Conservation (phyloP, 345 rosid genomes). For the Eucalyptus leucophloia region DNA sequence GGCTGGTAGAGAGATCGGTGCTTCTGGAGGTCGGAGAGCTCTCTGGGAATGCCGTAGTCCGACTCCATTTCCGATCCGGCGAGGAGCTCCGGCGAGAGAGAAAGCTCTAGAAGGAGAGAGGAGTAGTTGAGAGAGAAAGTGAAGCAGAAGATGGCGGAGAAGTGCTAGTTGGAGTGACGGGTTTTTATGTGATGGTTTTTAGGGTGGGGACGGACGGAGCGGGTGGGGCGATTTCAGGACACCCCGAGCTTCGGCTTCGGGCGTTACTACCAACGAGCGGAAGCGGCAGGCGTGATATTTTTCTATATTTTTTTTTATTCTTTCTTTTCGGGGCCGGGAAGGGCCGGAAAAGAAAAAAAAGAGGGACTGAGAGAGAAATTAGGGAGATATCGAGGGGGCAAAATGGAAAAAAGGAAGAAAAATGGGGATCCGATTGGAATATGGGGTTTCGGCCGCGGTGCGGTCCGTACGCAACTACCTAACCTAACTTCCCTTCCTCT, state of each 20-base stretch:
- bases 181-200: not conserved
- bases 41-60: slow-evolving; percentile 87
- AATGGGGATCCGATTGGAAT: not conserved
- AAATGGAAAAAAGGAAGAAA: not conserved
- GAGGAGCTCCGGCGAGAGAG: not conserved
- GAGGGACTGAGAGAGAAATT: not conserved
- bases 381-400: not conserved
- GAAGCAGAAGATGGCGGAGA: not conserved
- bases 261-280: not conserved
- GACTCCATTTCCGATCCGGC: slow-evolving; percentile 50
- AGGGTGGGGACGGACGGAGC: not conserved
- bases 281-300: not conserved
- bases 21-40: slow-evolving; percentile 86
- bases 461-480: not conserved
- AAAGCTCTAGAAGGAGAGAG: not conserved
- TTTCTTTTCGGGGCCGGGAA: not conserved
- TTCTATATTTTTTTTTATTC: not conserved
- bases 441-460: not conserved
- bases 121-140: not conserved
- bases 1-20: slow-evolving; percentile 76
- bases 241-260: not conserved
- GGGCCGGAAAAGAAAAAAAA: not conserved
- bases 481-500: not conserved
- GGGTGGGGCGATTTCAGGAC: not conserved
- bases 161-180: not conserved